Percentiles rank a stretch among this genome's conserved stretches.
These are phyloP conservation scores for Aspergillus sp. DNA, from an alignment of 2,329 filamentous ascomycete genomes.

Conservation along the genomic window DNA sequence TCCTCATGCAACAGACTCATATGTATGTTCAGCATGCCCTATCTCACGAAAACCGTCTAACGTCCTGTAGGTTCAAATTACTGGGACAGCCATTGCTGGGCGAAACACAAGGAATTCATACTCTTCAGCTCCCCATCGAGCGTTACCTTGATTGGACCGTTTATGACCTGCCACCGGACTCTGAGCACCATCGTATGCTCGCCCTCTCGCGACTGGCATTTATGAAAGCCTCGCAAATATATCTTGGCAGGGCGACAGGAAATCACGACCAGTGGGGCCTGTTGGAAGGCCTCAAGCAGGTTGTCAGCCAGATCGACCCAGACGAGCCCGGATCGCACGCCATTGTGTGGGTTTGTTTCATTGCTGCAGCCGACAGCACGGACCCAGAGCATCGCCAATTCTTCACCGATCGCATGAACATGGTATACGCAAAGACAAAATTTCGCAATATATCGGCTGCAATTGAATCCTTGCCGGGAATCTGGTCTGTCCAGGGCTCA, in stretches of 20 bases:
- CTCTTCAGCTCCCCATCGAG: conserved; percentile 5
- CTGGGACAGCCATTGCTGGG: conserved; percentile 20
- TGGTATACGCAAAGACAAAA: conserved; percentile 31
- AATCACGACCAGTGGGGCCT: conserved; percentile 14
- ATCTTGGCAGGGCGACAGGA: conserved; percentile 16
- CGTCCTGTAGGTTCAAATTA: conserved; percentile 15
- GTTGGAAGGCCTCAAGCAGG: conserved; percentile 32
- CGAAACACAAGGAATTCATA: conserved; percentile 11
- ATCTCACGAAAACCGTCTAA: not conserved
- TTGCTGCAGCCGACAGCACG: conserved; percentile 41
- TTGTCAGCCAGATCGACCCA: conserved; percentile 27
- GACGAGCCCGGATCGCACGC: conserved; percentile 35
- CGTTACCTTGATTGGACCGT: conserved; percentile 16
- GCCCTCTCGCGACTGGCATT: conserved; percentile 14
- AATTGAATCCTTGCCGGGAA: conserved; percentile 30
- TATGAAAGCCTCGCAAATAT: conserved; percentile 23
- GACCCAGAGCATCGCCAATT: conserved; percentile 36
- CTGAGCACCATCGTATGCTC: conserved; percentile 9
- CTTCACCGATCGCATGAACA: conserved; percentile 30
- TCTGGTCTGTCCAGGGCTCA: conserved; percentile 29
- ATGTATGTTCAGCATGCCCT: conserved; percentile 12
- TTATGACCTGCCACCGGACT: conserved; percentile 14
- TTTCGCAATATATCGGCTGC: conserved; percentile 42
- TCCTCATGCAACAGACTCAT: conserved; percentile 18
- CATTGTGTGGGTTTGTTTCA: conserved; percentile 44